A percentile compares a stretch with the other conserved stretches of the same genome.
These are phyloP conservation scores for Boletus speciosus DNA, from an alignment of 768 basidiomycete genomes.

Conservation along the genomic window DNA sequence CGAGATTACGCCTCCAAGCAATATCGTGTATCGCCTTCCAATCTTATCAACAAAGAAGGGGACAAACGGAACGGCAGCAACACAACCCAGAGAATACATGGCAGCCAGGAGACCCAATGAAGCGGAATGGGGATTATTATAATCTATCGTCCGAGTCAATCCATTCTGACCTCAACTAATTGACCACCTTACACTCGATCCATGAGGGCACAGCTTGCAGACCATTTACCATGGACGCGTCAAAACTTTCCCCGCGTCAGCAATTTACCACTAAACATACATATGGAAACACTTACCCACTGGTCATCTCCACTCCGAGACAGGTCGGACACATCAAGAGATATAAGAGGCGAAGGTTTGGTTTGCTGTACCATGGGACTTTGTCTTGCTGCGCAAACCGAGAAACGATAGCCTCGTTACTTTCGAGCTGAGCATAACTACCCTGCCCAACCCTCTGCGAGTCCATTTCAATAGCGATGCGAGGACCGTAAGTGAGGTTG, in stretches of 20 bases:
- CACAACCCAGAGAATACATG: conserved; percentile 57
- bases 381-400: conserved; percentile 38
- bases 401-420: conserved; percentile 13
- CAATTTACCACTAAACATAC: neutral
- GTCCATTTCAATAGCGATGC: conserved; percentile 2
- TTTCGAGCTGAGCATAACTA: neutral
- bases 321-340: conserved; percentile 48
- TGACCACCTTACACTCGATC: conserved; percentile 44
- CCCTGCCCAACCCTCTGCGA: neutral
- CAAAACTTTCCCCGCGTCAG: conserved; percentile 13
- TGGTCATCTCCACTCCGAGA: conserved; percentile 20
- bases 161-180: neutral
- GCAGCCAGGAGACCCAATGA: conserved; percentile 34
- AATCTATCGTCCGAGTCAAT: conserved; percentile 37
- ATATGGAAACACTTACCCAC: conserved; percentile 9
- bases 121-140: conserved; percentile 49
- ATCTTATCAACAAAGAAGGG: conserved; percentile 7
- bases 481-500: neutral
- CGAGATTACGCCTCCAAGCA: conserved; percentile 7
- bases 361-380: conserved; percentile 61
- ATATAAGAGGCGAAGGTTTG: conserved; percentile 54
- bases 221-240: conserved; percentile 60
- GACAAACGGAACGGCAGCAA: conserved; percentile 47
- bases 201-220: conserved; percentile 57
- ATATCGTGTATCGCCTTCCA: conserved; percentile 18